These are phyloP conservation scores for Xylariaceae sp. DNA, from an alignment of 2,329 filamentous ascomycete genomes.

Conservation along the genomic window DNA sequence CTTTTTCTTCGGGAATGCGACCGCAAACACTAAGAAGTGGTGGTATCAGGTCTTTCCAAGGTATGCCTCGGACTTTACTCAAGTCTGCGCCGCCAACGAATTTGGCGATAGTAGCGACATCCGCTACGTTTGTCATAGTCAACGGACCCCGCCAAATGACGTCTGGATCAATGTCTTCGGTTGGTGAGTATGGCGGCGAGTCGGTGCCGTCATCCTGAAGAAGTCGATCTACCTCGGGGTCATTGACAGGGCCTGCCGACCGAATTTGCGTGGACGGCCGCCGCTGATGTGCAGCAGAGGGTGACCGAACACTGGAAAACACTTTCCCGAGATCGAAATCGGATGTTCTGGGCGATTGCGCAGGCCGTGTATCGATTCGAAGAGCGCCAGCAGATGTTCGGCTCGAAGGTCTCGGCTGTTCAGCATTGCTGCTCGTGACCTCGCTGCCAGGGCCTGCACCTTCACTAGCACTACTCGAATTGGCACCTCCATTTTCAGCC, in stretches of 20 bases:
- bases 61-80: constrained; percentile 41
- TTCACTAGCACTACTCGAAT: constrained; percentile 7
- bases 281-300: constrained; percentile 46
- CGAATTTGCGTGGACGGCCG: constrained; percentile 44
- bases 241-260: constrained; percentile 58
- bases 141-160: constrained; percentile 74
- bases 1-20: constrained; percentile 74
- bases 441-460: constrained; percentile 10
- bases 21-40: constrained; percentile 65
- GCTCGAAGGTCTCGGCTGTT: constrained; percentile 18
- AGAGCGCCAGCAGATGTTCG: constrained; percentile 34
- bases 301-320: constrained; percentile 76
- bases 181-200: constrained; percentile 77
- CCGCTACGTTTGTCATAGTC: constrained; percentile 70
- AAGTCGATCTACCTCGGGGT: constrained; percentile 85
- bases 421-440: constrained; percentile 6
- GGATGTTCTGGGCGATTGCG: constrained; percentile 48
- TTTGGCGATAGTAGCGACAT: constrained; percentile 71
- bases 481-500: constrained; percentile 16
- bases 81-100: constrained; percentile 82
- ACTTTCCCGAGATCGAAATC: constrained; percentile 83
- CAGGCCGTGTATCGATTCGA: constrained; percentile 41
- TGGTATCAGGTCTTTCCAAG: constrained; percentile 74
- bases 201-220: constrained; percentile 76
- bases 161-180: constrained; percentile 65